Evolutionary conservation across 2,329 filamentous ascomycete genomes (phyloP), one percentile per base, ranked within the genome.

Genomic region (Whalleya microplaca): DNA sequence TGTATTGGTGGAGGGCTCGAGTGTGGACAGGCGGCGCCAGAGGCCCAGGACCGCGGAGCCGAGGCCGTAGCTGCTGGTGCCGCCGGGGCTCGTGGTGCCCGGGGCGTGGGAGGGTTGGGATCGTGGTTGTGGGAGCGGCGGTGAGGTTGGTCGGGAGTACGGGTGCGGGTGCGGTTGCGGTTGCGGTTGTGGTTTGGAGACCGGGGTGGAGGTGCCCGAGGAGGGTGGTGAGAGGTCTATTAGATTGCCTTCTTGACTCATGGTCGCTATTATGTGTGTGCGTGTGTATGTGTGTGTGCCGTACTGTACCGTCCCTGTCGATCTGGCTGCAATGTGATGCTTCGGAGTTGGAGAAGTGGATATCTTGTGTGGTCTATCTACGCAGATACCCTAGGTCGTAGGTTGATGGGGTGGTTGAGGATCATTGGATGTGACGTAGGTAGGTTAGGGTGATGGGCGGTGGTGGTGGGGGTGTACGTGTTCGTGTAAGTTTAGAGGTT

Each of bases 21-120:
- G 81, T 10, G 80, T 76, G 21, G 83, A 85, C 66, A 91, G 84
- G 58, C 88, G 86, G 37, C 89, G 84, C 61, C 91, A 84, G 49
- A 92, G 78, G 18, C 87, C 87, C 32, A 85, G 58, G 21, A 71
- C 63, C 4, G 67, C 69, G 2, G 67, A 69, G 1, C 68, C 66
- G 52, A 71, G 61, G 49, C 69, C 65, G 56, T 66, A 64, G 41
- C 53, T 18, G 54, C 47, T 19, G 56, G 45, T 40, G 58, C 40
- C 23, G 21, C 27, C 20, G 53, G 45, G 40, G 50, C 29, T 42
- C 43, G 23, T n/a, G 43, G 21, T 18, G 48, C 10, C 23, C 18
- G 51, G 21, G 37, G 46, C 12, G 12, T 50, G 8, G 18, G 49
- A 6, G 20, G 45, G 23, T 46, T 23, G 2, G 48, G 41, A 8